A percentile compares a stretch with the other conserved stretches of the same genome.
phyloP scores from a whole-genome alignment of 73 alveolate genomes.

The Paramecium octaurelia region DNA sequence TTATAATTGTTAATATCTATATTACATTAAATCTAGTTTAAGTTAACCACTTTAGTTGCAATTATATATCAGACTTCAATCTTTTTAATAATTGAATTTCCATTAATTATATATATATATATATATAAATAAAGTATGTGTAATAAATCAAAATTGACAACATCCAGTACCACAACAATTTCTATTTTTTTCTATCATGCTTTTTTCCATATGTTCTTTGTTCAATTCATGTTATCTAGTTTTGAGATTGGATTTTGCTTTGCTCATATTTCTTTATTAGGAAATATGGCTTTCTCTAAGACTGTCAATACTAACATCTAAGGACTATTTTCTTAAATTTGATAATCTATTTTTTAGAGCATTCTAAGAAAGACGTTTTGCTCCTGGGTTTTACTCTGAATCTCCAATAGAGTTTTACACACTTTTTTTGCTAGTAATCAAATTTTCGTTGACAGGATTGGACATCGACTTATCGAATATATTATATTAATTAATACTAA shows the following conservation, averaged over 20 bases:
- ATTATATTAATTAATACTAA: neutral
- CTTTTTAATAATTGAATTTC: slow-evolving; percentile 1
- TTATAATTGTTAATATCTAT: neutral
- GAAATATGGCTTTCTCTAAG: slow-evolving; percentile 5
- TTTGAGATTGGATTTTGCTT: neutral
- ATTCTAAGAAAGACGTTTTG: neutral
- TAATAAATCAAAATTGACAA: neutral
- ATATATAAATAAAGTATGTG: neutral
- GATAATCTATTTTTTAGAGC: neutral
- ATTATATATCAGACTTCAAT: neutral
- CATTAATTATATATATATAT: neutral
- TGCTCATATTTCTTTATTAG: neutral
- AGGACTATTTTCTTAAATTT: neutral
- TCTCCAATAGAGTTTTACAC: neutral
- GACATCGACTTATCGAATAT: slow-evolving; percentile 13
- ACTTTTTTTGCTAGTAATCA: neutral
- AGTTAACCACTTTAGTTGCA: neutral
- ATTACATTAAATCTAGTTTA: neutral
- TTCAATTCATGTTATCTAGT: neutral
- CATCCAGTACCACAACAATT: neutral
- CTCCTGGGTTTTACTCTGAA: neutral
- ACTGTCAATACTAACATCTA: neutral
- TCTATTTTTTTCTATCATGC: neutral
- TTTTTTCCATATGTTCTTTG: neutral
- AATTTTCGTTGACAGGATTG: neutral